Evolutionary conservation across 2,329 filamentous ascomycete genomes (phyloP).

Genomic region (Celoporthe dispersa): DNA sequence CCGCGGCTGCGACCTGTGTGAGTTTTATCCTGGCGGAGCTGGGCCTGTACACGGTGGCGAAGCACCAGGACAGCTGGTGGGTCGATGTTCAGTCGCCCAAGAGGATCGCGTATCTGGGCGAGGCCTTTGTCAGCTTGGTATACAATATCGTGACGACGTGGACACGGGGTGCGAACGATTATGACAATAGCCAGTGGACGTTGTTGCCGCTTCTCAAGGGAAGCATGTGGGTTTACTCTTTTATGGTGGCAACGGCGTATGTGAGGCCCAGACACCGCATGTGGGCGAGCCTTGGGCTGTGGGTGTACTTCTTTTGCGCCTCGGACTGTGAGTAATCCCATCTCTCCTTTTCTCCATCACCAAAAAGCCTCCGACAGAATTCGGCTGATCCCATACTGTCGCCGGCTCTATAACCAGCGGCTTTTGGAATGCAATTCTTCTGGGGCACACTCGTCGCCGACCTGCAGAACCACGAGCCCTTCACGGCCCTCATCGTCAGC

Average conservation of each 20-base stretch:
- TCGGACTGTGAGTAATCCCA: slow-evolving; percentile 39
- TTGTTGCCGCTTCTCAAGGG: slow-evolving; percentile 58
- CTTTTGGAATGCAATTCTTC: slow-evolving; percentile 63
- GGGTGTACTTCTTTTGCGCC: slow-evolving; percentile 53
- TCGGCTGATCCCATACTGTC: slow-evolving; percentile 24
- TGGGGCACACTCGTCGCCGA: slow-evolving; percentile 66
- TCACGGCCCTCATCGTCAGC: slow-evolving; percentile 51
- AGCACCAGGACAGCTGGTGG: slow-evolving; percentile 64
- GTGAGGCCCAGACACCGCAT: slow-evolving; percentile 55
- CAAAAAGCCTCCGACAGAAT: neutral
- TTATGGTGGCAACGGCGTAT: slow-evolving; percentile 55
- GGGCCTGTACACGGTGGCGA: slow-evolving; percentile 60
- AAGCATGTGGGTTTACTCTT: slow-evolving; percentile 58
- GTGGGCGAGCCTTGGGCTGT: slow-evolving; percentile 50
- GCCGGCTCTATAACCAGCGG: slow-evolving; percentile 37
- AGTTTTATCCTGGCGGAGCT: slow-evolving; percentile 59
- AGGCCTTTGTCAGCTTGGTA: slow-evolving; percentile 49
- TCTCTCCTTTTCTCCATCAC: slow-evolving; percentile 8
- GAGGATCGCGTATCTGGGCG: slow-evolving; percentile 42
- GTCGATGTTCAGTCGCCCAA: slow-evolving; percentile 54
- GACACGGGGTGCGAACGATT: slow-evolving; percentile 53
- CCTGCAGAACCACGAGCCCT: slow-evolving; percentile 55
- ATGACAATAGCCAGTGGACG: slow-evolving; percentile 64
- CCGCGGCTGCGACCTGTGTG: slow-evolving; percentile 56
- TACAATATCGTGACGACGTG: slow-evolving; percentile 55